Evolutionary conservation across 768 basidiomycete genomes (phyloP).

Genomic region (Mycena latifolia): DNA sequence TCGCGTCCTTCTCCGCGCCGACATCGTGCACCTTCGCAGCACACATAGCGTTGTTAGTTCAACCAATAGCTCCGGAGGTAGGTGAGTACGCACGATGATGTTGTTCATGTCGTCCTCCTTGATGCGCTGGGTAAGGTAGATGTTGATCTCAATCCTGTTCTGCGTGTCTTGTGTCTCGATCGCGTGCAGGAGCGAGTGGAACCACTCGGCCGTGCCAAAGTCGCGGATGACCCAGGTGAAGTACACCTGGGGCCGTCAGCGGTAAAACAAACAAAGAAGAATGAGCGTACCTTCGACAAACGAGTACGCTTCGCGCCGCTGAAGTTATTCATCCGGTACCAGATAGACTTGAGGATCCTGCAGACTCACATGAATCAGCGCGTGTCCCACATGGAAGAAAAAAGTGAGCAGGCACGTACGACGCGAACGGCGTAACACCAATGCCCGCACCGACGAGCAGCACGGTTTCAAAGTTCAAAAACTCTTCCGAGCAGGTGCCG

Average conservation of each 20-base stretch:
- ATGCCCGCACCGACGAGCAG: conserved; percentile 95
- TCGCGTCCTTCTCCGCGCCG: conserved; percentile 92
- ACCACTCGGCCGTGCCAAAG: conserved; percentile 92
- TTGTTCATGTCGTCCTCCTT: conserved; percentile 96
- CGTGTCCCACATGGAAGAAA: background rate
- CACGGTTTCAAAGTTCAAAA: conserved; percentile 89
- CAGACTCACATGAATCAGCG: background rate
- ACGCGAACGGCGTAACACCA: conserved; percentile 96
- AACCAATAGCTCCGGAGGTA: too few species aligned
- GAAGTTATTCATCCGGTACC: conserved; percentile 96
- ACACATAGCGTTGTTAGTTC: too few species aligned
- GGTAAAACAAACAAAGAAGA: too few species aligned
- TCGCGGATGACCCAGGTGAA: conserved; percentile 98
- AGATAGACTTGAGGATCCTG: conserved; percentile 89
- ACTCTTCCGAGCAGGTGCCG: conserved; percentile 93
- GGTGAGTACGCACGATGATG: conserved; percentile 89
- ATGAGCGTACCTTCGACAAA: conserved; percentile 75
- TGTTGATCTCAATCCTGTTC: conserved; percentile 93
- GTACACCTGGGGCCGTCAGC: conserved; percentile 64
- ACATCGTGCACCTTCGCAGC: too few species aligned
- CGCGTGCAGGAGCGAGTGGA: conserved; percentile 93
- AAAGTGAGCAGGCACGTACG: conserved; percentile 63
- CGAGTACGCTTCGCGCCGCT: conserved; percentile 82
- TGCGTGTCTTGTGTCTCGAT: conserved; percentile 93
- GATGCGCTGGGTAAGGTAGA: conserved; percentile 92